Evolutionary conservation across 1,139 yeast species (phyloP), one percentile per base, ranked within the genome.

Genomic region (Blastobotrys buckinghamii): DNA sequence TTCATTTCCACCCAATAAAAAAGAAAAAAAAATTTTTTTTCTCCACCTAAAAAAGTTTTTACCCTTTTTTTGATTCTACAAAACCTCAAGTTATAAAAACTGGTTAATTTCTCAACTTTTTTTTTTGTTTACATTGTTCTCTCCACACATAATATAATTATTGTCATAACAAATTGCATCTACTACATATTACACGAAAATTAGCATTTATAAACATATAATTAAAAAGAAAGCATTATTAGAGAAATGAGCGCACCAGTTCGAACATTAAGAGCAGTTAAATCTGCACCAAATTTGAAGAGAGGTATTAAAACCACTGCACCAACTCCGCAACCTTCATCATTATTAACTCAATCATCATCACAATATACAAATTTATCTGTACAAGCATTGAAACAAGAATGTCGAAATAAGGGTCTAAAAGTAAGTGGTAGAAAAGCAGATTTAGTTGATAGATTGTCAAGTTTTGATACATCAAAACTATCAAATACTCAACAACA

Each of bases 381-480:
- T 39, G 65, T 78, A 41, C 72, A 73, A 47, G 69, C 75, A 1
- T 69, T 80, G 53, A 76, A 76, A 57, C 61, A 62, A 47, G 84
- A 79, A 59, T 79, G 84, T 60, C 74, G 74, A 49, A 68, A 67
- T 49, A 73, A 81, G 52, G 83, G 83, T 0, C 62, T 80, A 51
- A 77, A 75, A 55, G 74, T 78, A 0, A 66, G 76, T 26, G 86
- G 86, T 12, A 72, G 71, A 47, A 81, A 80, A 58, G 61, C 73
- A 12, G 82, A 79, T 39, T 63, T 79, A 19, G 70, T 78, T 37
- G 77, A 77, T 50, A 71, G 83, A 49, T 62, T 78, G 29, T 55
- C 65, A 24, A 58, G 65, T 7, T 56, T 54, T 47, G 76, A 73
- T 36, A 59, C 58, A 6, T 54, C 68, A 33, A 42, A 44, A 37